phyloP scores from a whole-genome alignment of 2,329 filamentous ascomycete genomes.

The Orbilia blumenaviensis region DNA sequence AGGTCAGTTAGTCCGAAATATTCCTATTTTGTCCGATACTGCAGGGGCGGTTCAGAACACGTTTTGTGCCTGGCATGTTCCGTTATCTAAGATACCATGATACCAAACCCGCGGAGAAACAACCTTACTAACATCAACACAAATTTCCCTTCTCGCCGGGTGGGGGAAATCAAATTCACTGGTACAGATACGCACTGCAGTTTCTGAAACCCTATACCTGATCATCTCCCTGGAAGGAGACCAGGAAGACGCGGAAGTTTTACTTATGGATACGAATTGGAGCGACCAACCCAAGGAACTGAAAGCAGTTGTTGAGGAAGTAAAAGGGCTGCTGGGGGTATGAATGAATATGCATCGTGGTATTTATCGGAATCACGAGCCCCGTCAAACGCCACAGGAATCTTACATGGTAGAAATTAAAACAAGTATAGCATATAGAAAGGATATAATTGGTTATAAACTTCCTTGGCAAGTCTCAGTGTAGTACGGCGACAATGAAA shows the following conservation, averaged over 20 bases:
- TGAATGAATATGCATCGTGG: constrained; percentile 9
- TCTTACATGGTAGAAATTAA: background rate
- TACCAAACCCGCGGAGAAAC: constrained; percentile 48
- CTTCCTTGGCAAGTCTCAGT: background rate
- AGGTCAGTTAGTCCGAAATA: constrained; percentile 65
- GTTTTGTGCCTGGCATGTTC: constrained; percentile 29
- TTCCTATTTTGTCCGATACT: constrained; percentile 13
- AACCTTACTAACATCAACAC: constrained; percentile 48
- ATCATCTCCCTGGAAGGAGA: constrained; percentile 48
- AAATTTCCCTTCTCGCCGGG: constrained; percentile 27
- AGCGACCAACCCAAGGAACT: constrained; percentile 34
- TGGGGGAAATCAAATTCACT: constrained; percentile 12
- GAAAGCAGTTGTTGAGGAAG: constrained; percentile 36
- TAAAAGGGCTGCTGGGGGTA: constrained; percentile 33
- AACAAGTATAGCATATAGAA: background rate
- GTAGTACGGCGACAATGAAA: background rate
- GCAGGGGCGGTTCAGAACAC: constrained; percentile 8
- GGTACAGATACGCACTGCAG: constrained; percentile 43
- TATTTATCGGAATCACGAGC: background rate
- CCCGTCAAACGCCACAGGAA: background rate
- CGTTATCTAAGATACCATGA: constrained; percentile 35
- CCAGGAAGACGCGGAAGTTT: constrained; percentile 39
- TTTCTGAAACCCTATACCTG: constrained; percentile 50
- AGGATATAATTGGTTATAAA: background rate
- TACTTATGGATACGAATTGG: constrained; percentile 48